Conservation (phyloP, 352 stramenopile species). For the Blastocystis sp. region DNA sequence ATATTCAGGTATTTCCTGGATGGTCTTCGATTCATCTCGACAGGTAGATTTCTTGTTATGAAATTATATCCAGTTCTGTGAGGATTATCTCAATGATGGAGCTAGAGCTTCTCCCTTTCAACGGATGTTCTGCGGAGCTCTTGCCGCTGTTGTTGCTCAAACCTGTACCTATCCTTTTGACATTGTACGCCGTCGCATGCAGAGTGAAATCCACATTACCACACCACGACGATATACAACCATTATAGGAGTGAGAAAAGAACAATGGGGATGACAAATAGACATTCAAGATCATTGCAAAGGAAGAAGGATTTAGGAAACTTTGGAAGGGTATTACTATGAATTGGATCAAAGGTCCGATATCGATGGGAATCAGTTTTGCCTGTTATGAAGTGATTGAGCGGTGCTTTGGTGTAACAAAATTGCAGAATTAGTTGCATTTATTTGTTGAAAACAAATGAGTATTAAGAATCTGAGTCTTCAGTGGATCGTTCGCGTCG, state of each 20-base stretch:
- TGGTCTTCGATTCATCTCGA: conserved; percentile 53
- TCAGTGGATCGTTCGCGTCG: background rate
- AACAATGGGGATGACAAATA: conserved; percentile 66
- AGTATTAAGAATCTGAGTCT: background rate
- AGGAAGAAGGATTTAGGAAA: conserved; percentile 72
- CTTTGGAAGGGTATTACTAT: conserved; percentile 80
- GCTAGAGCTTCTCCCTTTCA: conserved; percentile 72
- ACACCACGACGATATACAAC: conserved; percentile 66
- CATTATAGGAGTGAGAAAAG: conserved; percentile 66
- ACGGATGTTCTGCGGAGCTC: conserved; percentile 73
- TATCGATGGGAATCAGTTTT: conserved; percentile 79
- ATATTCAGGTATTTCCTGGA: conserved; percentile 61
- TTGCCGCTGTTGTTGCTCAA: conserved; percentile 77
- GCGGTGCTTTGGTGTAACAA: conserved; percentile 65
- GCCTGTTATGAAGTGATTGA: conserved; percentile 77
- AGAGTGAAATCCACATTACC: conserved; percentile 71
- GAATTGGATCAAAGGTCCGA: conserved; percentile 82
- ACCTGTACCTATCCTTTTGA: conserved; percentile 78
- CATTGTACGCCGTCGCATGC: conserved; percentile 76
- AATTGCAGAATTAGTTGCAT: conserved; percentile 60
- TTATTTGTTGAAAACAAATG: background rate
- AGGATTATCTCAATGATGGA: conserved; percentile 65
- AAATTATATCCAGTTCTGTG: conserved; percentile 45
- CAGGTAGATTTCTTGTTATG: background rate
- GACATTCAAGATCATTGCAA: conserved; percentile 47